Evolutionary conservation across 306 rosid genomes (phyloP).

Genomic region (Carpinus fangiana): DNA sequence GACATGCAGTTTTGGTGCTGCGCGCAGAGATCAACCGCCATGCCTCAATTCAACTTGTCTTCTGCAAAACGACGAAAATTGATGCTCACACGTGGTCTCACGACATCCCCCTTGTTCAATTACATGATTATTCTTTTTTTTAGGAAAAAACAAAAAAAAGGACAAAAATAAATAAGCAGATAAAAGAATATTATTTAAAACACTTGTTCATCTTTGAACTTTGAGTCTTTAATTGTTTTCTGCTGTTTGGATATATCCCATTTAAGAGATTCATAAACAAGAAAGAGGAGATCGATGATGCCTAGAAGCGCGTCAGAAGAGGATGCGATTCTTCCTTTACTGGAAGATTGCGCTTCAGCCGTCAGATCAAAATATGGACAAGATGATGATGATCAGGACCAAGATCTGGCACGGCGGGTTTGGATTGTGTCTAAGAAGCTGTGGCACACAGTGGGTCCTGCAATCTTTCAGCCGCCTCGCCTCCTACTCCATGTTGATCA

Average conservation of each 20-base stretch:
- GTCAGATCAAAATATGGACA: constrained; percentile 9
- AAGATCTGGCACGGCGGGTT: constrained; percentile 22
- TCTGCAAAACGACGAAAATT: too few relatives aligned
- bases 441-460: constrained; percentile 78
- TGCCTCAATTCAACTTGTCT: too few relatives aligned
- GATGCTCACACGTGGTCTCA: too few relatives aligned
- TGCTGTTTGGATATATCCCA: neutral
- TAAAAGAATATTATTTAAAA: too few relatives aligned
- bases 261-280: neutral
- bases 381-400: constrained; percentile 23
- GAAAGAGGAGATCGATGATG: constrained; percentile 11
- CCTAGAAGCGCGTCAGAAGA: constrained; percentile 22
- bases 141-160: too few relatives aligned
- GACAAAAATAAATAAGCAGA: too few relatives aligned
- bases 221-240: too few relatives aligned
- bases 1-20: too few relatives aligned
- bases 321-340: constrained; percentile 44
- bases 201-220: too few relatives aligned
- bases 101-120: too few relatives aligned
- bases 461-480: constrained; percentile 61
- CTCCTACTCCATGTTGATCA: constrained; percentile 56
- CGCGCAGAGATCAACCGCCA: too few relatives aligned
- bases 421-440: constrained; percentile 67
- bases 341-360: constrained; percentile 7
- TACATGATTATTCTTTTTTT: too few relatives aligned